Conservation (phyloP, 139 green algal genomes). For the Astrephomene gubernaculifera region DNA sequence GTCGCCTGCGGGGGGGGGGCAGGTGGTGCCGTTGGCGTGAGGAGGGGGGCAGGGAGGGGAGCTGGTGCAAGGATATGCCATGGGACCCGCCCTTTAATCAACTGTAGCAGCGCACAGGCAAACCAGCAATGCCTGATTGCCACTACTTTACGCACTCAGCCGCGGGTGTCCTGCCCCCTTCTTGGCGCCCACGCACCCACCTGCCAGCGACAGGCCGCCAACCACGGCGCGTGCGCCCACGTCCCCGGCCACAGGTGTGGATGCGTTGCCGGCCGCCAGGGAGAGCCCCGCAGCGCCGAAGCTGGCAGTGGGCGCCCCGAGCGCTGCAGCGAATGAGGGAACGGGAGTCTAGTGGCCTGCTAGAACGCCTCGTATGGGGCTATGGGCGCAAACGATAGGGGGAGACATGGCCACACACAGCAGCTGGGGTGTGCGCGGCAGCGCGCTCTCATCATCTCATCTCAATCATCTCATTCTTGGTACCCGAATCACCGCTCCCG, state of each 20-base stretch:
- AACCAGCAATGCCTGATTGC: too few relatives aligned
- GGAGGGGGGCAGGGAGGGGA: background rate
- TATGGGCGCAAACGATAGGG: background rate
- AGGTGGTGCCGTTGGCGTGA: background rate
- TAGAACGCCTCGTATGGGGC: background rate
- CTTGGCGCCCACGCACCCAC: background rate
- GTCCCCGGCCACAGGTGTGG: background rate
- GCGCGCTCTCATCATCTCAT: background rate
- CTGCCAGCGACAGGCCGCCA: slow-evolving; percentile 25
- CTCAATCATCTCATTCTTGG: background rate
- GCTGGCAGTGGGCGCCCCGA: slow-evolving; percentile 1
- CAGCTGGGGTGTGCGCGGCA: background rate
- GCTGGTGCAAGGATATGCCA: background rate
- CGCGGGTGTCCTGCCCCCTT: background rate
- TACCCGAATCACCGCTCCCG: background rate
- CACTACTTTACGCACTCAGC: background rate
- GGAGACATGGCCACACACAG: background rate
- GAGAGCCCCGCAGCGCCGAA: slow-evolving; percentile 14
- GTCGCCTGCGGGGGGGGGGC: background rate
- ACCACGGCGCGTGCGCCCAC: background rate
- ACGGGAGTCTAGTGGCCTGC: background rate
- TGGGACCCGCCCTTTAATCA: background rate
- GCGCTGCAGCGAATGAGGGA: slow-evolving; percentile 12
- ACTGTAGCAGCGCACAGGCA: too few relatives aligned
- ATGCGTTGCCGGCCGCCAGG: background rate